Percentiles rank a stretch among this genome's conserved stretches.
Conservation (phyloP, 331 rosid genomes). For the Arachis monticola region DNA sequence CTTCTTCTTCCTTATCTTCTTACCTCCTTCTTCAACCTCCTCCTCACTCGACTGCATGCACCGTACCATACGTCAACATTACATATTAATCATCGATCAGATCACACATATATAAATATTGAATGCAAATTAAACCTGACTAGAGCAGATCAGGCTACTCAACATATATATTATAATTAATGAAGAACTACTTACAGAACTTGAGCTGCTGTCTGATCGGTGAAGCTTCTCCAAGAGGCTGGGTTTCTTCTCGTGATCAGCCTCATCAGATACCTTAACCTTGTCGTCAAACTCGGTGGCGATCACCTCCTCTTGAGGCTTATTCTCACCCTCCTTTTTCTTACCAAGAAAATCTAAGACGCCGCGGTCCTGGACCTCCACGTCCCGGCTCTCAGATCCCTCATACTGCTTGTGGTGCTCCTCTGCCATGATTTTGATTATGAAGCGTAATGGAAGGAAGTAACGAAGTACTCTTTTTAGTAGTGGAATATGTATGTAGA, state of each 20-base stretch:
- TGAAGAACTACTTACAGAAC: slow-evolving; percentile 66
- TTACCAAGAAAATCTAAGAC: slow-evolving; percentile 67
- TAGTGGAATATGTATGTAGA: no score
- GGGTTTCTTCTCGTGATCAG: slow-evolving; percentile 51
- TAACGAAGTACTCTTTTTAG: no score
- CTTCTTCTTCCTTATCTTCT: slow-evolving; percentile 53
- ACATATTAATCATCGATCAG: no score
- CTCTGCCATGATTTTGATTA: slow-evolving; percentile 63
- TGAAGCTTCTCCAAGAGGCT: slow-evolving; percentile 63
- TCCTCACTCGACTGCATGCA: slow-evolving; percentile 90
- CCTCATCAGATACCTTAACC: slow-evolving; percentile 63
- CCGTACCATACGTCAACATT: no score
- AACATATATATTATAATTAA: no score
- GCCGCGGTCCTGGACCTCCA: slow-evolving; percentile 74
- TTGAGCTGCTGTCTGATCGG: slow-evolving; percentile 71
- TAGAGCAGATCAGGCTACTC: no score
- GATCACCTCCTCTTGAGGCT: slow-evolving; percentile 55
- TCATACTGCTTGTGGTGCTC: slow-evolving; percentile 52
- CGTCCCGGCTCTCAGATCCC: slow-evolving; percentile 41
- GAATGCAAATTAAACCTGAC: no score
- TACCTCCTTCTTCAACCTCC: slow-evolving; percentile 56
- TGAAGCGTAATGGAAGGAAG: no score
- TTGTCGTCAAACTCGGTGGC: slow-evolving; percentile 67
- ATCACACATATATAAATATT: no score
- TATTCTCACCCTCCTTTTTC: slow-evolving; percentile 59